phyloP scores from a whole-genome alignment of 106 monocot genomes.

The Dendrobium chrysotoxum region DNA sequence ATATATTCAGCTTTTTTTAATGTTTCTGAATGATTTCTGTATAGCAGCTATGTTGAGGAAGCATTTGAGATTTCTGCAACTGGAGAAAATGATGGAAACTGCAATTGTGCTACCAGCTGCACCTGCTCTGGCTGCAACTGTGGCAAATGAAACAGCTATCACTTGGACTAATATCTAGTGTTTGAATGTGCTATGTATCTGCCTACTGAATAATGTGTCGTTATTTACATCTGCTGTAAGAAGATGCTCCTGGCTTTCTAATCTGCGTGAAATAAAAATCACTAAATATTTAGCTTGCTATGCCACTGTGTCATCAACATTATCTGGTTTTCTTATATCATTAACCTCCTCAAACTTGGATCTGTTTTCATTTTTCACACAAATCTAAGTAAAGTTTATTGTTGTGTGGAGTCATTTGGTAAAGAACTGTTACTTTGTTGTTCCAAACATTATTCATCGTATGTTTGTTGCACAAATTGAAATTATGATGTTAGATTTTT shows the following conservation, averaged over 20 bases:
- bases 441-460: too few species aligned
- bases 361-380: too few species aligned
- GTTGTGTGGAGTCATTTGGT: too few species aligned
- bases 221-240: not conserved
- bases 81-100: conserved; percentile 44
- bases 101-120: conserved; percentile 66
- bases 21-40: not conserved
- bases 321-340: too few species aligned
- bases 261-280: not conserved
- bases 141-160: conserved; percentile 31
- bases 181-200: not conserved
- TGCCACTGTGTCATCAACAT: not conserved
- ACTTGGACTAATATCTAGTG: not conserved
- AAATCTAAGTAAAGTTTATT: too few species aligned
- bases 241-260: not conserved
- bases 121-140: conserved; percentile 21
- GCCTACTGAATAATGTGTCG: not conserved
- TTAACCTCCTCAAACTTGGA: too few species aligned
- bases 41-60: conserved; percentile 26
- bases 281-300: not conserved
- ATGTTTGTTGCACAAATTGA: too few species aligned
- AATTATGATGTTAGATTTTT: too few species aligned
- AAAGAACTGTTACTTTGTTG: too few species aligned
- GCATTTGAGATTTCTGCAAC: conserved; percentile 14
- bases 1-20: not conserved